These are phyloP conservation scores for Abrus pulchellus DNA, from an alignment of 306 rosid species.

Conservation along the genomic window DNA sequence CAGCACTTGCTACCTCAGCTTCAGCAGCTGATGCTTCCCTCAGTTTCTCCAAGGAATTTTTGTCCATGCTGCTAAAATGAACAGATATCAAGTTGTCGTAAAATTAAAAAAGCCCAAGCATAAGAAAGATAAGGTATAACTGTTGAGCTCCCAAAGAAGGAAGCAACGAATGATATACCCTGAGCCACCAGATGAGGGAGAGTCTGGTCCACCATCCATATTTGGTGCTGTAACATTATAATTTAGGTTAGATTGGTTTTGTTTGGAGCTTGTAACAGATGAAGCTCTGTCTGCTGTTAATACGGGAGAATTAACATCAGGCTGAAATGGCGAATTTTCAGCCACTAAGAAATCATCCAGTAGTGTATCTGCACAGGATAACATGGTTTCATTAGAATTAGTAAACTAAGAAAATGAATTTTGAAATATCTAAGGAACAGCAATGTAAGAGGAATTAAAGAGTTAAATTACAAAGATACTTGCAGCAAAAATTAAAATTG, in stretches of 20 bases:
- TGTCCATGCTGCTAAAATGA: slow-evolving; percentile 74
- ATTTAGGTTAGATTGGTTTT: slow-evolving; percentile 57
- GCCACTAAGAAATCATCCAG: slow-evolving; percentile 93
- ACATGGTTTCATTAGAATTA: slow-evolving; percentile 44
- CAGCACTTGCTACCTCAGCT: slow-evolving; percentile 98
- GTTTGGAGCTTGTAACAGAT: slow-evolving; percentile 64
- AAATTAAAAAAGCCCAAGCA: slow-evolving; percentile 36
- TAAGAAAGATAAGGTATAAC: slow-evolving; percentile 35
- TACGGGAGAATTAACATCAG: slow-evolving; percentile 64
- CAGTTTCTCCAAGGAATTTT: slow-evolving; percentile 90
- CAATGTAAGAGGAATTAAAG: slow-evolving; percentile 23
- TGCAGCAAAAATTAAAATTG: slow-evolving; percentile 26
- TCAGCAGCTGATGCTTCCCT: slow-evolving; percentile 99
- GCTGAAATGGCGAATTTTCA: slow-evolving; percentile 78
- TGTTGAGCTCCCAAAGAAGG: slow-evolving; percentile 36
- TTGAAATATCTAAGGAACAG: slow-evolving; percentile 30
- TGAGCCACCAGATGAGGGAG: slow-evolving; percentile 64
- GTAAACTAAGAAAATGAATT: slow-evolving; percentile 19
- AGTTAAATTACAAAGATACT: slow-evolving; percentile 13
- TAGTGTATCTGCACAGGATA: slow-evolving; percentile 71
- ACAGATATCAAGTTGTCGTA: slow-evolving; percentile 36
- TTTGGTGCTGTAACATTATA: slow-evolving; percentile 52
- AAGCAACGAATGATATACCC: slow-evolving; percentile 58
- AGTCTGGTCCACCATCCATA: slow-evolving; percentile 62
- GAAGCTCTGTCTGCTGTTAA: slow-evolving; percentile 72